Evolutionary conservation across 176 grass and related monocot genomes (phyloP).

Genomic region (Cymbopogon citratus): DNA sequence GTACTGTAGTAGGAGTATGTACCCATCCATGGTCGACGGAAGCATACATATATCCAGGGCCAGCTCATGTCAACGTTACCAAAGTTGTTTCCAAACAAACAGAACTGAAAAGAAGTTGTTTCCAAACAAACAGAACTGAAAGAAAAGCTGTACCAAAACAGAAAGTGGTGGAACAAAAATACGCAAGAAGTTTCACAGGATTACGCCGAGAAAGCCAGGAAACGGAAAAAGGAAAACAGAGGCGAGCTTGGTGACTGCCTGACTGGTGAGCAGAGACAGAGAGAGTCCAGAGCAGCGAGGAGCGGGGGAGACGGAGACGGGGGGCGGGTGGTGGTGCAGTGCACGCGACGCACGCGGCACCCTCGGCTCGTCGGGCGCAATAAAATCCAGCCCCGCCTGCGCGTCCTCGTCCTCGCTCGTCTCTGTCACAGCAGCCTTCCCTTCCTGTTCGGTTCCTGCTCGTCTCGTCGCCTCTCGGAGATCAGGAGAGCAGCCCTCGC

Average conservation of each 20-base stretch:
- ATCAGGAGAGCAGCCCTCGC: background rate
- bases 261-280: too few species aligned
- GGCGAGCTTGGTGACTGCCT: background rate
- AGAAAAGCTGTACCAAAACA: background rate
- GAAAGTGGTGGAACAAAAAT: too few species aligned
- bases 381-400: conserved; percentile 14
- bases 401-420: background rate
- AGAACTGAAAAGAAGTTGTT: background rate
- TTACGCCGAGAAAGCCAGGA: background rate
- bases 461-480: background rate
- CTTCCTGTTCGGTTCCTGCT: background rate
- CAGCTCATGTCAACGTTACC: background rate
- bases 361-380: background rate
- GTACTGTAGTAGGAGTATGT: too few species aligned
- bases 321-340: background rate
- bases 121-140: background rate
- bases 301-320: background rate
- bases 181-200: background rate
- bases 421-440: background rate
- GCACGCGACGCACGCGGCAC: conserved; percentile 20
- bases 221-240: background rate
- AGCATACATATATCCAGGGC: background rate
- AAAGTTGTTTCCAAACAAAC: too few species aligned
- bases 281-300: background rate
- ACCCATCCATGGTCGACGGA: background rate